Percentiles rank a stretch among this genome's conserved stretches.
These are phyloP conservation scores for Amanita jacksonii DNA, from an alignment of 768 basidiomycete species.

Conservation along the genomic window DNA sequence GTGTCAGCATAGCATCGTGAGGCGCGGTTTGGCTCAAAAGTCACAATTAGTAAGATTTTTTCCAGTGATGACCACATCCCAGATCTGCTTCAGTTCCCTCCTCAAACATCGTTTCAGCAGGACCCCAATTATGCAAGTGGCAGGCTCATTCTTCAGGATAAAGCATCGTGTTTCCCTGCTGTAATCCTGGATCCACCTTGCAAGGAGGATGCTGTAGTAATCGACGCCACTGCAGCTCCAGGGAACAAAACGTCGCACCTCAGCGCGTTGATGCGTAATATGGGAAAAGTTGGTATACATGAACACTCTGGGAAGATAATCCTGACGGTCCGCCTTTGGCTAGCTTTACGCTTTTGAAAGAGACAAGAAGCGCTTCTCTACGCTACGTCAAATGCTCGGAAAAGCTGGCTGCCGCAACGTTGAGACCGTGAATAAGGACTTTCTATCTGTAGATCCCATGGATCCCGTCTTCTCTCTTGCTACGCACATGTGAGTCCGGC, in stretches of 20 bases:
- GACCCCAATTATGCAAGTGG: conserved; percentile 68
- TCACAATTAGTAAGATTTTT: conserved; percentile 45
- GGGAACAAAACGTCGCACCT: conserved; percentile 97
- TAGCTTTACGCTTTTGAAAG: conserved; percentile 86
- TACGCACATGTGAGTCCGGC: conserved; percentile 73
- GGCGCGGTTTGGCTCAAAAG: neutral
- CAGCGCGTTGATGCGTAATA: conserved; percentile 76
- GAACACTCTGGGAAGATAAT: neutral
- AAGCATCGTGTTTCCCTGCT: conserved; percentile 96
- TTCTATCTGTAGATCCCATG: conserved; percentile 65
- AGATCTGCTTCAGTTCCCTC: conserved; percentile 71
- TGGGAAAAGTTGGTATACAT: conserved; percentile 54
- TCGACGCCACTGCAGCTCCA: conserved; percentile 94
- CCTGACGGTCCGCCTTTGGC: neutral
- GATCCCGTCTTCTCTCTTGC: conserved; percentile 53
- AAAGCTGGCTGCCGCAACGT: conserved; percentile 81
- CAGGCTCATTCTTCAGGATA: conserved; percentile 90
- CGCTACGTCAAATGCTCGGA: conserved; percentile 77
- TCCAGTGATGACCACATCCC: conserved; percentile 72
- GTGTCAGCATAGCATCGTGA: conserved; percentile 11
- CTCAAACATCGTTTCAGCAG: conserved; percentile 54
- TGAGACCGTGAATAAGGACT: conserved; percentile 68
- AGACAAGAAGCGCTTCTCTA: conserved; percentile 72
- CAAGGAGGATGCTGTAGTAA: conserved; percentile 44
- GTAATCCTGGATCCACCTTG: conserved; percentile 70